Evolutionary conservation across 805 yeast species (phyloP).

Genomic region (Starmerella asiatica): DNA sequence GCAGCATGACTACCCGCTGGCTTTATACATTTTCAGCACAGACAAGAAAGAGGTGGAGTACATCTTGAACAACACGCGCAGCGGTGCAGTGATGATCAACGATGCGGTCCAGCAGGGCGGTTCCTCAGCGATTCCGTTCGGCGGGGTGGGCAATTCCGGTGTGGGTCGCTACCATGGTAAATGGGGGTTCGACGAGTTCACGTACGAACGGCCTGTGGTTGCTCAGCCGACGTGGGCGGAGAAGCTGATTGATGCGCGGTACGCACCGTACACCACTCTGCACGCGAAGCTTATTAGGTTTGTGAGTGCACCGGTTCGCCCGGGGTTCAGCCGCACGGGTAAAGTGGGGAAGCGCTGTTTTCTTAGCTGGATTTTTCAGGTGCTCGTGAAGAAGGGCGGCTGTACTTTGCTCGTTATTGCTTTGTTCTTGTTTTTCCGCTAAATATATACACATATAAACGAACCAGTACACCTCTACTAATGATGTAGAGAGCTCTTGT

Average conservation of each 20-base stretch:
- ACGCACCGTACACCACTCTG: conserved; percentile 42
- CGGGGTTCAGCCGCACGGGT: conserved; percentile 13
- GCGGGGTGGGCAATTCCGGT: conserved; percentile 83
- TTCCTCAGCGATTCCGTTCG: conserved; percentile 62
- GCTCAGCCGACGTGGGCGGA: conserved; percentile 58
- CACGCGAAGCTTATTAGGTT: conserved; percentile 25
- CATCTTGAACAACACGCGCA: conserved; percentile 43
- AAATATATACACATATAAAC: not conserved
- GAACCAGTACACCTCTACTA: no score
- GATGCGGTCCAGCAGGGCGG: conserved; percentile 64
- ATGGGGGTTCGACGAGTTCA: conserved; percentile 54
- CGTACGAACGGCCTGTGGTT: conserved; percentile 58
- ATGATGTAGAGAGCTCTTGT: no score
- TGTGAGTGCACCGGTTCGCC: conserved; percentile 9
- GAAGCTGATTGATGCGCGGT: conserved; percentile 42
- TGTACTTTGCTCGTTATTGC: conserved; percentile 1
- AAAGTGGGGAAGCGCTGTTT: conserved; percentile 6
- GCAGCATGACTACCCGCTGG: conserved; percentile 64
- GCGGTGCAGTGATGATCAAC: conserved; percentile 60
- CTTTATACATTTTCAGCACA: conserved; percentile 53
- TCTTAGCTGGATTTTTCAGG: conserved; percentile 1
- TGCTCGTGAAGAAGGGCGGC: conserved; percentile 1
- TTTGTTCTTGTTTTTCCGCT: not conserved
- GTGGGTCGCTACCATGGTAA: conserved; percentile 71
- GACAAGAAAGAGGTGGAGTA: conserved; percentile 35